Base-by-base conservation (phyloP, 163 green algal species). In the Coccomyxa subellipsoidea region DNA sequence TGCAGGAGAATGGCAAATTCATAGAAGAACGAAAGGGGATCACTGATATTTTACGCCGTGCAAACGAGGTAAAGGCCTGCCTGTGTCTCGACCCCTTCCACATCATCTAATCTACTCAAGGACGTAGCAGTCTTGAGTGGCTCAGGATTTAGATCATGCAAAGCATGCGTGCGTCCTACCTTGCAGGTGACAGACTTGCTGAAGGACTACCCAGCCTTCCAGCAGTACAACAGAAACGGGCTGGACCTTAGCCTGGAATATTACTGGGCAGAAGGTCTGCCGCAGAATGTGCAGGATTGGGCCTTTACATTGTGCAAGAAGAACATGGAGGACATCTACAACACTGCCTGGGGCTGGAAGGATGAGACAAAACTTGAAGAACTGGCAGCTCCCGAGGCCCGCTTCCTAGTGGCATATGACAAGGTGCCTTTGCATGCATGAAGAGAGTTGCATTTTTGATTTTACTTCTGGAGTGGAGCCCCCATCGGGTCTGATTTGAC, bases 281-380 rank as follows among this genome's bases (percentile, higher is more conserved):
- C 79, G 6, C 7, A 72, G 29, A n/a, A 69, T 4, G 54, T 85
- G 32, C 71, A 82, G 37, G 82, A 86, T 9, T 87, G 83, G 76
- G 80, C 85, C 10, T 85, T 90, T 69, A 40, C 36, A 0, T 69
- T 93, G 7, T 92, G 85, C 59, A 83, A 88, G n/a, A 35, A 8
- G 7, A 90, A 93, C 82, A 93, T 93, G 89, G 53, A 87, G 69
- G 84, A 82, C 69, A 32, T 88, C 4, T 89, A 89, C 71, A 31
- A 76, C 18, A 40, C 29, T 27, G 88, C 69, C 4, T 90, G 89
- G 86, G 82, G 84, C n/a, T 94, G 90, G 90, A 84, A 82, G 38
- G 80, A 88, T 4, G 80, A 27, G 4, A 79, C 76, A 9, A 94
- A 94, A 83, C 40, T 34, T 2, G 37, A 81, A 23, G 86, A 94